Evolutionary conservation across 192 early-diverging fungal genomes (phyloP).

Genomic region (Spinellus fusiger): DNA sequence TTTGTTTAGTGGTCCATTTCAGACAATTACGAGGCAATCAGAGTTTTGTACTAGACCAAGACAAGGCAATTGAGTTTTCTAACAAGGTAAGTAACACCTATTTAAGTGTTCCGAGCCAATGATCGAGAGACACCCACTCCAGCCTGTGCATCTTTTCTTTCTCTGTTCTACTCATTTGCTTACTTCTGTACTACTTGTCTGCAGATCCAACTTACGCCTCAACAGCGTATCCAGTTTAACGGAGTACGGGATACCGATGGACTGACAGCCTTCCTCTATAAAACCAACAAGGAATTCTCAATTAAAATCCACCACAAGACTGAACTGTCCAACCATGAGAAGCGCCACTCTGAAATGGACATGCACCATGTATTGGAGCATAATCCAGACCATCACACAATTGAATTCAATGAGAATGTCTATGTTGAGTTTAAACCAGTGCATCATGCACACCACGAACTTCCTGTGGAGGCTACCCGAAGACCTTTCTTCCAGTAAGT

Average conservation of each 20-base stretch:
- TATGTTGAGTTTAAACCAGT: conserved; percentile 29
- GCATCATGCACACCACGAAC: conserved; percentile 2
- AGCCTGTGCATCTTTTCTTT: background rate
- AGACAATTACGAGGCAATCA: conserved; percentile 28
- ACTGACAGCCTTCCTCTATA: conserved; percentile 23
- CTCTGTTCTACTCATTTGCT: background rate
- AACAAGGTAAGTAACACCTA: conserved; percentile 4
- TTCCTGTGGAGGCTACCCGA: conserved; percentile 6
- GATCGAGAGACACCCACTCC: background rate
- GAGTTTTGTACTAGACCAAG: conserved; percentile 20
- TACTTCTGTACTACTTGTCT: conserved; percentile 2
- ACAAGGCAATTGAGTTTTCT: conserved; percentile 18
- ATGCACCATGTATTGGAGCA: conserved; percentile 5
- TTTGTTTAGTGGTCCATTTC: conserved; percentile 26
- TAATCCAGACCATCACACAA: conserved; percentile 13
- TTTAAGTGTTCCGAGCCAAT: conserved; percentile 1
- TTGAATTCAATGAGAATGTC: conserved; percentile 24
- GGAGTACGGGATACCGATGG: conserved; percentile 27
- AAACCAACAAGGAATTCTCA: conserved; percentile 21
- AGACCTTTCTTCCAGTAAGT: conserved; percentile 26
- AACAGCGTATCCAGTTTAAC: conserved; percentile 24
- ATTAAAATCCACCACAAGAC: conserved; percentile 31
- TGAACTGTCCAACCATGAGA: background rate
- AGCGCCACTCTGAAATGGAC: background rate
- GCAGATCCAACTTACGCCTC: conserved; percentile 16